phyloP scores from a whole-genome alignment of 495 filamentous ascomycete genomes.

The Geoglossum glabrum region DNA sequence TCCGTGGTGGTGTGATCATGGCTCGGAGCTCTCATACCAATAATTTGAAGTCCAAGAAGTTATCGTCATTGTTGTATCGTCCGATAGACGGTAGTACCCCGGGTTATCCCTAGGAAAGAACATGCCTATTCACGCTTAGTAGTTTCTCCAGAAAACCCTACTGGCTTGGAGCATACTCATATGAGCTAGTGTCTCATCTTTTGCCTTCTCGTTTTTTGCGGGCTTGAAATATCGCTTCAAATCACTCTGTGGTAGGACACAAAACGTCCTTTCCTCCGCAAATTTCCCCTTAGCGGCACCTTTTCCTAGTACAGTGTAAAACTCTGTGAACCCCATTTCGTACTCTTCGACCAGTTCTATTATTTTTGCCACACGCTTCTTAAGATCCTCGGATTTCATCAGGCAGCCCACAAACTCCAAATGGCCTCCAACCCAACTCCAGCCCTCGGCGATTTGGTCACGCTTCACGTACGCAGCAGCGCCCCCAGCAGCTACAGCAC shows the following conservation, averaged over 20 bases:
- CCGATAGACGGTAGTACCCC: constrained; percentile 4
- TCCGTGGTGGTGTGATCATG: neutral
- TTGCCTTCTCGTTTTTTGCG: constrained; percentile 48
- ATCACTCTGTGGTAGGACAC: constrained; percentile 47
- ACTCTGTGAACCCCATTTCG: constrained; percentile 41
- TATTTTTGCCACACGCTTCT: constrained; percentile 39
- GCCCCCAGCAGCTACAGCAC: constrained; percentile 66
- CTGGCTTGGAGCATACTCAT: constrained; percentile 27
- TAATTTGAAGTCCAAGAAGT: constrained; percentile 1
- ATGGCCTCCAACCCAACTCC: constrained; percentile 70
- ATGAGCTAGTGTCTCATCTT: constrained; percentile 67
- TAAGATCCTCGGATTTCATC: constrained; percentile 54
- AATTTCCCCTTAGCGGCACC: constrained; percentile 23
- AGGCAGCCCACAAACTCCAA: constrained; percentile 91
- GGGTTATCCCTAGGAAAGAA: constrained; percentile 8
- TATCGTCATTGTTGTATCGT: constrained; percentile 1
- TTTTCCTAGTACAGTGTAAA: constrained; percentile 67
- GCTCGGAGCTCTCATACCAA: constrained; percentile 2
- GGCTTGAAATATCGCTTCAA: constrained; percentile 15
- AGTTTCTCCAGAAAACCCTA: neutral
- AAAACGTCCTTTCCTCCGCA: constrained; percentile 59
- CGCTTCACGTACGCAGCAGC: constrained; percentile 72
- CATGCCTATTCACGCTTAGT: constrained; percentile 2
- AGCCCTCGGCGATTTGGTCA: constrained; percentile 50
- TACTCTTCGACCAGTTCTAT: constrained; percentile 32